phyloP scores from a whole-genome alignment of 495 filamentous ascomycete species.

The Aspergillus carlsbadensis region DNA sequence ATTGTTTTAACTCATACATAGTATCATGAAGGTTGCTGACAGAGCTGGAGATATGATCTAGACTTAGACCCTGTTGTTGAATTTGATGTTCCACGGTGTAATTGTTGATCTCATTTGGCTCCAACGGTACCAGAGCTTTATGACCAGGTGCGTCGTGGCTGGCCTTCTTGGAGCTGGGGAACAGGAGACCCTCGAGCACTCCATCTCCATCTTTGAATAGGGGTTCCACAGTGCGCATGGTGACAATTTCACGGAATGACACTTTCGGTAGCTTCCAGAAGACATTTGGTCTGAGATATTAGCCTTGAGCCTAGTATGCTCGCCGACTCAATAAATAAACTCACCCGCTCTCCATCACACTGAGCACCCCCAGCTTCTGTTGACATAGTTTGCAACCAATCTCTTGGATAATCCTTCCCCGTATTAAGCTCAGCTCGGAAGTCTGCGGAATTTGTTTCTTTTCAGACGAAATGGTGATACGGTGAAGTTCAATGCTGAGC shows the following conservation, averaged over 20 bases:
- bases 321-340: not conserved
- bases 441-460: constrained; percentile 43
- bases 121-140: constrained; percentile 30
- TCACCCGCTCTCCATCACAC: constrained; percentile 42
- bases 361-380: constrained; percentile 42
- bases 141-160: constrained; percentile 21
- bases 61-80: constrained; percentile 41
- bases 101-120: constrained; percentile 19
- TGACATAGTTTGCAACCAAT: constrained; percentile 46
- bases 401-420: constrained; percentile 44
- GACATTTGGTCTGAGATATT: constrained; percentile 35
- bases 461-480: constrained; percentile 41
- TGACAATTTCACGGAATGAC: constrained; percentile 46
- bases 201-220: constrained; percentile 38
- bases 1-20: constrained; percentile 45
- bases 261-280: constrained; percentile 49
- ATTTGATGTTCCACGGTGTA: constrained; percentile 37
- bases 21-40: constrained; percentile 46
- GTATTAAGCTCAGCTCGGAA: constrained; percentile 39
- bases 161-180: constrained; percentile 23
- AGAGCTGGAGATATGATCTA: constrained; percentile 45
- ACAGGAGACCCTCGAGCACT: constrained; percentile 32
- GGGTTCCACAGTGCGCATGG: constrained; percentile 45
- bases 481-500: constrained; percentile 45
- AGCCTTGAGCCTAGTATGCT: constrained; percentile 2